phyloP scores from a whole-genome alignment of 1,284 basidiomycete genomes.

The Phellinidium pouzarii region DNA sequence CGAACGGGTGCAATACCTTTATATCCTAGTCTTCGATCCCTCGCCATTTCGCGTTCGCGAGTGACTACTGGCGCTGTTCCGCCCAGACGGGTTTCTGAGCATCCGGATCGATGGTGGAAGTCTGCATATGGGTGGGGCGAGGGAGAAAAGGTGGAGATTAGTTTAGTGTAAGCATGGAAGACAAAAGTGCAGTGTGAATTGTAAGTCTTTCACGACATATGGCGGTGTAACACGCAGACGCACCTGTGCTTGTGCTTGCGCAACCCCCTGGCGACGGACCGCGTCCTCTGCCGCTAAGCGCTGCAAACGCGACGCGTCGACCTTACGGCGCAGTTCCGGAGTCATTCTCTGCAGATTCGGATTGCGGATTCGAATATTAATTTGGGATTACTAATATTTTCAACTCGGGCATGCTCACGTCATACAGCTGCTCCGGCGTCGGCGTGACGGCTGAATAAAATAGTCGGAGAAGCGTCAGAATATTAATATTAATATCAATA shows the following conservation, averaged over 20 bases:
- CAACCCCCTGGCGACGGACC: constrained; percentile 7
- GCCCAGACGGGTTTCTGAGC: constrained; percentile 16
- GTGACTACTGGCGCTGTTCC: constrained; percentile 12
- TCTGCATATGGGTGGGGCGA: too few species aligned
- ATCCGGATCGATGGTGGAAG: constrained; percentile 7
- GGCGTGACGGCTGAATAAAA: constrained; percentile 18
- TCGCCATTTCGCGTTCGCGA: too few species aligned
- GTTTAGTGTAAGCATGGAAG: neutral
- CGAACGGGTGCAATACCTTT: too few species aligned
- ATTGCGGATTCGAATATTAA: too few species aligned
- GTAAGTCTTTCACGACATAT: neutral
- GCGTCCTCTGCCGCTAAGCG: constrained; percentile 18
- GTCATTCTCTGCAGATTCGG: constrained; percentile 18
- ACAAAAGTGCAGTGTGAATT: neutral
- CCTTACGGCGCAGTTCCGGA: constrained; percentile 21
- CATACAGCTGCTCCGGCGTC: constrained; percentile 22
- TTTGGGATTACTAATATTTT: too few species aligned
- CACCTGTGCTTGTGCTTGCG: constrained; percentile 11
- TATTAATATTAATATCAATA: too few species aligned
- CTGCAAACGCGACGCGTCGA: constrained; percentile 18
- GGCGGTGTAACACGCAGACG: neutral
- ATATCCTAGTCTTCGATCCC: too few species aligned
- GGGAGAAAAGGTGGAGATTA: neutral
- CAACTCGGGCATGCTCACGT: constrained; percentile 3
- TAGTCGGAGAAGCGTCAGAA: neutral